phyloP scores from a whole-genome alignment of 768 basidiomycete species.

The Calocybe gangraenosa region DNA sequence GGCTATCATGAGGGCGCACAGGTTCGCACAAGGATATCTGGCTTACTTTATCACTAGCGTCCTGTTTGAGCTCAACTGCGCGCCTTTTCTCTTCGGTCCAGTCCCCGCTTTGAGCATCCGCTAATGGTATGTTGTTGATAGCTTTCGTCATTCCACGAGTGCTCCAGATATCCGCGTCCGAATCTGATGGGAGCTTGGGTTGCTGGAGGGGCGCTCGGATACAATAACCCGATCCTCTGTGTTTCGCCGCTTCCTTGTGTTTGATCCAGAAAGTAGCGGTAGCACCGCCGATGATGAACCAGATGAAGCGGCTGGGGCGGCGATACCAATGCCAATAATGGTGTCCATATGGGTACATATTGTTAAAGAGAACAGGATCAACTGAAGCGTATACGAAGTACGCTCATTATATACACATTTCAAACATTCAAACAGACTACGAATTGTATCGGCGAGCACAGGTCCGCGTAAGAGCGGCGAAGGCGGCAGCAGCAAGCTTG shows the following conservation, averaged over 20 bases:
- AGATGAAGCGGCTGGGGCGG: constrained; percentile 57
- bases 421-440: too few relatives aligned
- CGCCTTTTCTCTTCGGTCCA: constrained; percentile 49
- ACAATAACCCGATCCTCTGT: constrained; percentile 27
- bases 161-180: constrained; percentile 12
- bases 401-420: too few relatives aligned
- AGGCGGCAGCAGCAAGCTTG: too few relatives aligned
- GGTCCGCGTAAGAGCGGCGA: too few relatives aligned
- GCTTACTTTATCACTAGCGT: constrained; percentile 49
- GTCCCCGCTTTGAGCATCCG: constrained; percentile 23
- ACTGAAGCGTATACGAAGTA: too few relatives aligned
- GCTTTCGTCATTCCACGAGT: constrained; percentile 21
- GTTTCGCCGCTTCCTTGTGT: constrained; percentile 30
- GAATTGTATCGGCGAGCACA: constrained; percentile 14
- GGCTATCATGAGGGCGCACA: not conserved
- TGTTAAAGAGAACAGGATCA: not conserved
- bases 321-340: constrained; percentile 16
- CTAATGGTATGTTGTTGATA: constrained; percentile 24
- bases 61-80: constrained; percentile 38
- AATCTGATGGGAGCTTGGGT: constrained; percentile 10
- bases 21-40: not conserved
- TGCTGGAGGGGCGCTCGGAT: constrained; percentile 19
- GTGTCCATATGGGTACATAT: constrained; percentile 13
- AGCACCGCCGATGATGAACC: constrained; percentile 63
- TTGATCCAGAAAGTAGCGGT: constrained; percentile 36